These are phyloP conservation scores for Wickerhamomyces chaumierensis DNA, from an alignment of 805 yeast species.

Conservation along the genomic window DNA sequence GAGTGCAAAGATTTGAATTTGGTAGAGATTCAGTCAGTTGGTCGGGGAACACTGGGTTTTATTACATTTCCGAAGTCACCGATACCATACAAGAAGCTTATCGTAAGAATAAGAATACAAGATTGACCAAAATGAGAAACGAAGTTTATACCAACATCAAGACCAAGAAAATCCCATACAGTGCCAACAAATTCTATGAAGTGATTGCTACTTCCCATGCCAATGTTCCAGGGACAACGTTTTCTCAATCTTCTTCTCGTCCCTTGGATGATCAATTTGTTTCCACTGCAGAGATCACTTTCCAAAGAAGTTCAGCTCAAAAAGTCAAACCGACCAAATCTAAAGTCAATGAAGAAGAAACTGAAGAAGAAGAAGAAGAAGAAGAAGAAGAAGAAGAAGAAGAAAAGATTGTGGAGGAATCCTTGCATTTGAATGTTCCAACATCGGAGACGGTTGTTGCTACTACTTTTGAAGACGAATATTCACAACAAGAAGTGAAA, in stretches of 20 bases:
- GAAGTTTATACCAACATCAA: neutral
- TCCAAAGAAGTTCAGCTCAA: no score
- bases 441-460: no score
- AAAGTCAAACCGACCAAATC: no score
- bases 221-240: neutral
- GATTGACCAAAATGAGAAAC: neutral
- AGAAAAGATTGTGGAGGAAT: no score
- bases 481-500: no score
- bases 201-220: neutral
- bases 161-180: neutral
- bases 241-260: neutral
- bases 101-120: neutral
- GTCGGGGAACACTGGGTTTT: slow-evolving; percentile 72
- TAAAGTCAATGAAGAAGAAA: no score
- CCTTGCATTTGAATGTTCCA: no score
- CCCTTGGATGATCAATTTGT: neutral
- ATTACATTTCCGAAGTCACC: slow-evolving; percentile 49
- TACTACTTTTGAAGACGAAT: no score
- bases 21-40: slow-evolving; percentile 73
- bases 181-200: neutral
- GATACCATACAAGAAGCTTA: slow-evolving; percentile 1
- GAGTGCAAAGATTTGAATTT: slow-evolving; percentile 52
- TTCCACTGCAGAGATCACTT: neutral
- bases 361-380: no score
- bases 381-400: no score